Percentiles rank a stretch among this genome's conserved stretches.
Evolutionary conservation across 1,284 basidiomycete species (phyloP).

Genomic region (Kalmanozyma brasiliensis): DNA sequence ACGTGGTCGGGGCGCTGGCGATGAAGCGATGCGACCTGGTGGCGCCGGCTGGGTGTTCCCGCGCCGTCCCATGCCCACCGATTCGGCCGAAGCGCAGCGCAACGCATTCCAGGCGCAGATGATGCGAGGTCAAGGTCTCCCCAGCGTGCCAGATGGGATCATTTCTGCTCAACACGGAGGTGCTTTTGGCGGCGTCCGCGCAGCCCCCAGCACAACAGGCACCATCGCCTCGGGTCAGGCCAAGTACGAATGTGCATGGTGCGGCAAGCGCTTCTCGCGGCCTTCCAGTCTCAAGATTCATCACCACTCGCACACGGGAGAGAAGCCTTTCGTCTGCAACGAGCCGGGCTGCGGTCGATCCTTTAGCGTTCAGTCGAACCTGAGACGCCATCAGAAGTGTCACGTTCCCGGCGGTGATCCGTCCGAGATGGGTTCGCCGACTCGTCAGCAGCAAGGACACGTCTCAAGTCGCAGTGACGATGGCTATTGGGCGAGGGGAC

Average conservation of each 20-base stretch:
- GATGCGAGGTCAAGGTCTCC: conserved; percentile 36
- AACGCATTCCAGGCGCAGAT: conserved; percentile 44
- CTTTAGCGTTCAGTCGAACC: conserved; percentile 66
- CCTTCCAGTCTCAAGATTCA: conserved; percentile 66
- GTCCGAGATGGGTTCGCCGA: conserved; percentile 25
- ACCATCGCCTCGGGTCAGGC: conserved; percentile 48
- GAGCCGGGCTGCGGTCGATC: conserved; percentile 61
- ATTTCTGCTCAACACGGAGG: conserved; percentile 36
- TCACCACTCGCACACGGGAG: conserved; percentile 65
- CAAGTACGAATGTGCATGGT: conserved; percentile 64
- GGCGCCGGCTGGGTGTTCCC: conserved; percentile 52
- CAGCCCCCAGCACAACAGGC: conserved; percentile 33
- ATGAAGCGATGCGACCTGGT: conserved; percentile 31
- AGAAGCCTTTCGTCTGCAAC: conserved; percentile 65
- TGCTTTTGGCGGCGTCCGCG: conserved; percentile 31
- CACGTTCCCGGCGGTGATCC: conserved; percentile 48
- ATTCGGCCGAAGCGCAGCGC: conserved; percentile 40
- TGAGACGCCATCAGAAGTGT: conserved; percentile 64
- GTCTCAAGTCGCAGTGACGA: conserved; percentile 27
- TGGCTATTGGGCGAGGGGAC: conserved; percentile 30
- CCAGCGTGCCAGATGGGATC: conserved; percentile 42
- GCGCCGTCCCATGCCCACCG: conserved; percentile 34
- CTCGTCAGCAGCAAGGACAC: conserved; percentile 30
- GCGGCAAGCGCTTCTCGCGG: conserved; percentile 63
- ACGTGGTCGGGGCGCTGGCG: conserved; percentile 39